Evolutionary conservation across 2,329 filamentous ascomycete species (phyloP), one percentile per base, ranked within the genome.

Genomic region (Scedosporium minutisporum): DNA sequence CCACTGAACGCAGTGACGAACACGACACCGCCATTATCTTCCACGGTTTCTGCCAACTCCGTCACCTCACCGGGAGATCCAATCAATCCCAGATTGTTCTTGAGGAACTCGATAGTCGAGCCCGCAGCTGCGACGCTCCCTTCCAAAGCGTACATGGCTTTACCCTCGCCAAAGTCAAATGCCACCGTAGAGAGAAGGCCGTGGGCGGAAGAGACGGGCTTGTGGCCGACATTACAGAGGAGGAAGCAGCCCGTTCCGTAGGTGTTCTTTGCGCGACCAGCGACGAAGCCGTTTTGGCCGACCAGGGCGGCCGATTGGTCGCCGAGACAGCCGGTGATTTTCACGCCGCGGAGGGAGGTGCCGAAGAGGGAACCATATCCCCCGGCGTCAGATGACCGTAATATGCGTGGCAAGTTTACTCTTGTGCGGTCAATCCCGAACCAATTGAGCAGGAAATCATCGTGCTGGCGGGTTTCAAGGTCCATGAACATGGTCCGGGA

Each of bases 401-500:
- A 87, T 67, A 96, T 96, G 70, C 87, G 85, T n/a, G 92, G 92
- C 12, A 96, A 78, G 60, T 83, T 80, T 51, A 96, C 77, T 73
- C 93, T 93, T 62, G 78, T 80, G 59, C 69, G 73, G 69, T 85
- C 82, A 65, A 96, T 82, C 55, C 83, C 84, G 75, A 96, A 96
- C 77, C 96, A 96, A 23, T 85, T 77, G 29, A 96, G 78, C 25
- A 96, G 81, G 48, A 81, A 80, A 63, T 91, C 85, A 71, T 93
- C 90, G 74, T 96, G 96, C 69, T 92, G 74, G 64, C 91, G 80
- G 10, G 87, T 93, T 68, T 86, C 82, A 61, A 96, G 80, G 76
- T 96, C 91, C 88, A 96, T 93, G 75, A 96, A 95, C 91, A 96
- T 96, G 64, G 92, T 96, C 70, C 92, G 82, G 62, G 89, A 93